A percentile compares a stretch with the other conserved stretches of the same genome.
These are phyloP conservation scores for Boletus bicolor DNA, from an alignment of 768 basidiomycete species.

Conservation along the genomic window DNA sequence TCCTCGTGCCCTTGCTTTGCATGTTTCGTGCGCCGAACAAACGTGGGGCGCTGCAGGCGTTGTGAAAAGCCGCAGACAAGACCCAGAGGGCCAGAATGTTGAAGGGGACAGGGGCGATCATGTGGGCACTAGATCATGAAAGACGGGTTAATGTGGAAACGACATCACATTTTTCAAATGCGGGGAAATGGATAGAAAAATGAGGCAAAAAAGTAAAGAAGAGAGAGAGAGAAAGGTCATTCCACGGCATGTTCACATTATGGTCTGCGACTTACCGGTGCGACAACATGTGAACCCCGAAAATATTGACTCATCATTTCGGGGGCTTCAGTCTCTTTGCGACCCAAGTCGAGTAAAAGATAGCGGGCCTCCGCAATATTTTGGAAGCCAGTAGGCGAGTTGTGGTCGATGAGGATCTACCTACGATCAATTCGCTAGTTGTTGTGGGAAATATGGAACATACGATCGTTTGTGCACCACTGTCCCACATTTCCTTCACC, in stretches of 20 bases:
- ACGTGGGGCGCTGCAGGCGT: constrained; percentile 80
- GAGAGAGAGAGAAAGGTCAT: not conserved
- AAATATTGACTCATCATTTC: constrained; percentile 34
- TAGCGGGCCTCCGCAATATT: constrained; percentile 76
- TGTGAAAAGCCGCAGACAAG: constrained; percentile 83
- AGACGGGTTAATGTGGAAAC: not conserved
- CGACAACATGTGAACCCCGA: constrained; percentile 77
- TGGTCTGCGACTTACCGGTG: constrained; percentile 60
- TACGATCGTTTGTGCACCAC: constrained; percentile 83
- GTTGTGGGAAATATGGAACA: not conserved
- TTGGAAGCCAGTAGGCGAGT: constrained; percentile 70
- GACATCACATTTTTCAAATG: constrained; percentile 17
- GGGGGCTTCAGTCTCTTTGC: constrained; percentile 52
- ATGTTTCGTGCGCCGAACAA: constrained; percentile 87
- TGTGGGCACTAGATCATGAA: constrained; percentile 73
- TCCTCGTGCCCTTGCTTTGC: constrained; percentile 83
- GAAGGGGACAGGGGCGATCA: constrained; percentile 79
- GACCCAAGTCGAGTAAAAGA: constrained; percentile 62
- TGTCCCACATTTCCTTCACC: constrained; percentile 87
- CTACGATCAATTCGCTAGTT: constrained; percentile 12
- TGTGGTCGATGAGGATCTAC: constrained; percentile 86
- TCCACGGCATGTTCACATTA: not conserved
- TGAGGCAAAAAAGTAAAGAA: not conserved
- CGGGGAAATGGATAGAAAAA: constrained; percentile 8
- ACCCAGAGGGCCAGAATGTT: constrained; percentile 47